Evolutionary conservation across 1,284 basidiomycete genomes (phyloP).

Genomic region (Puccinia horiana): DNA sequence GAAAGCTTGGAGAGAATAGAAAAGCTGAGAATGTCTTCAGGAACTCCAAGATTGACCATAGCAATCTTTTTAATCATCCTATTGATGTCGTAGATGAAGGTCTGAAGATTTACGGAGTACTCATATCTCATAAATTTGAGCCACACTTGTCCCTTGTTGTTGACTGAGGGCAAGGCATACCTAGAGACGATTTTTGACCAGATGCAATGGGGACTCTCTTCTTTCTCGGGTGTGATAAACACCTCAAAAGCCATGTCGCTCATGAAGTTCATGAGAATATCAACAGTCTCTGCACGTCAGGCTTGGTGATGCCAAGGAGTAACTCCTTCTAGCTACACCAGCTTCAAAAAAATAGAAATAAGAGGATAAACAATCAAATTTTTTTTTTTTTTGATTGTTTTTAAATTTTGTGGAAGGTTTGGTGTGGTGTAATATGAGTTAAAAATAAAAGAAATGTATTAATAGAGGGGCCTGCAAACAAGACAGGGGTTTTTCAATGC

Average conservation of each 20-base stretch:
- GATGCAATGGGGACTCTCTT: not conserved
- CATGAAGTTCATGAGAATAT: not conserved
- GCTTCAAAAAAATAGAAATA: too few relatives aligned
- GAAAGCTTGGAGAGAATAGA: not conserved
- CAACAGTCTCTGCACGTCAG: not conserved
- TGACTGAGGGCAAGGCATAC: not conserved
- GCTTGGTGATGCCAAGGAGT: too few relatives aligned
- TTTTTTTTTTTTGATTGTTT: too few relatives aligned
- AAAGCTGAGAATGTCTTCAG: not conserved
- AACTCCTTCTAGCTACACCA: not conserved
- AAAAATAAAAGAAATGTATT: too few relatives aligned
- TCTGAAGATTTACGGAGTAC: not conserved
- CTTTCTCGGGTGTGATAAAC: not conserved
- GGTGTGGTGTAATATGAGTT: too few relatives aligned
- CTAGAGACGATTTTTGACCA: not conserved
- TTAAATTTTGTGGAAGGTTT: too few relatives aligned
- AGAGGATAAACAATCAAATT: too few relatives aligned
- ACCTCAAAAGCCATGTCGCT: not conserved
- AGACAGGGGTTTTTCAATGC: too few relatives aligned
- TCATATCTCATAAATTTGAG: not conserved
- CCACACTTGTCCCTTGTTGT: not conserved
- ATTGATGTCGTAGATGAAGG: not conserved
- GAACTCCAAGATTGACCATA: not conserved
- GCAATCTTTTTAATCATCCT: not conserved
- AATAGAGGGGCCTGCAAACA: too few relatives aligned